phyloP scores from a whole-genome alignment of 2,329 filamentous ascomycete species.

The Exophiala mesophila region DNA sequence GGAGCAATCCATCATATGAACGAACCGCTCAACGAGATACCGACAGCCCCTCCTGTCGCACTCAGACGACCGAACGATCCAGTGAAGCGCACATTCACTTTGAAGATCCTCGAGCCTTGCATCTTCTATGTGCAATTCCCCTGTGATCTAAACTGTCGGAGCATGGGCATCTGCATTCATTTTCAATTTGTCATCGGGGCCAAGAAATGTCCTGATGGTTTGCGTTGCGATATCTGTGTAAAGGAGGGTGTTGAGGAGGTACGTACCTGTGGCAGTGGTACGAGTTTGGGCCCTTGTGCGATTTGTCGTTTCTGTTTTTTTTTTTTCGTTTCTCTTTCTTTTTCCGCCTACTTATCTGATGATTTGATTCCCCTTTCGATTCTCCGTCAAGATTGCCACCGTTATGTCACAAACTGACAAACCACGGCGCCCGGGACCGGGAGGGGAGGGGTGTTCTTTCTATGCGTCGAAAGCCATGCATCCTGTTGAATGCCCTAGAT shows the following conservation, averaged over 20 bases:
- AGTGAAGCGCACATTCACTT: constrained; percentile 7
- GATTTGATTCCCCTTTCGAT: too few relatives aligned
- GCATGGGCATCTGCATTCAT: constrained; percentile 24
- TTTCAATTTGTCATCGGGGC: constrained; percentile 21
- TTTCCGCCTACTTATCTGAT: too few relatives aligned
- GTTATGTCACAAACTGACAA: too few relatives aligned
- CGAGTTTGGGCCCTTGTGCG: too few relatives aligned
- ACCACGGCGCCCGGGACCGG: too few relatives aligned
- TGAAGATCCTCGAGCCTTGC: constrained; percentile 15
- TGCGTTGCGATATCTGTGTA: constrained; percentile 17
- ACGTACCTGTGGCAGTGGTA: too few relatives aligned
- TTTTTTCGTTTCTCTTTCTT: too few relatives aligned
- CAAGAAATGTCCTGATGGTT: constrained; percentile 18
- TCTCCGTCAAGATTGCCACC: too few relatives aligned
- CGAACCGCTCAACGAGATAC: constrained; percentile 8
- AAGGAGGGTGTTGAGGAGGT: constrained; percentile 7
- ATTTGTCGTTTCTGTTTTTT: too few relatives aligned
- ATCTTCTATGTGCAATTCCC: constrained; percentile 21
- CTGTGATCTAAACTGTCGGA: constrained; percentile 19
- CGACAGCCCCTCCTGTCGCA: constrained; percentile 3
- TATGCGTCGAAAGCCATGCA: too few relatives aligned
- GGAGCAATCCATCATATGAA: constrained; percentile 8
- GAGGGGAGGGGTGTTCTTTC: too few relatives aligned
- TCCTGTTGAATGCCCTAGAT: too few relatives aligned
- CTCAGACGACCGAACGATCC: constrained; percentile 8